Percentiles rank a stretch among this genome's conserved stretches.
These are phyloP conservation scores for Alternaria dauci DNA, from an alignment of 2,329 filamentous ascomycete species.

Conservation along the genomic window DNA sequence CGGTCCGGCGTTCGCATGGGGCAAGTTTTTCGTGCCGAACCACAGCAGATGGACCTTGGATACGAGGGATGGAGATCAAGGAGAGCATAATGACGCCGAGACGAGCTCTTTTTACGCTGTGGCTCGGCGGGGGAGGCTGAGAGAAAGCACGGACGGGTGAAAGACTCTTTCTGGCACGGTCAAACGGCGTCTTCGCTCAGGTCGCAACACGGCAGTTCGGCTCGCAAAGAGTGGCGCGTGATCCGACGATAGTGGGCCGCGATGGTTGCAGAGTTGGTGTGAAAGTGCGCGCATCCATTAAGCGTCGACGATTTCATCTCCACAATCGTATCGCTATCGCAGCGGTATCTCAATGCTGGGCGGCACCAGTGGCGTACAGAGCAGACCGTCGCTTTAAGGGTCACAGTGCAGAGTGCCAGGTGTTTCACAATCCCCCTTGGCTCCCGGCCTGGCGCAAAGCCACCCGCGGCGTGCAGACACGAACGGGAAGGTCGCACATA, in stretches of 20 bases:
- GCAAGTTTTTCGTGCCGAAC: conserved; percentile 24
- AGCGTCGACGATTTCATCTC: not conserved
- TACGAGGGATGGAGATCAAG: not conserved
- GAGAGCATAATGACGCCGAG: conserved; percentile 2
- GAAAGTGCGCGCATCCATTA: not conserved
- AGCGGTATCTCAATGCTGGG: conserved; percentile 7
- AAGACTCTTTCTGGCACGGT: conserved; percentile 6
- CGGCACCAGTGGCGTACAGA: conserved; percentile 6
- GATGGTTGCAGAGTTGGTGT: not conserved
- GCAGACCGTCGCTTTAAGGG: conserved; percentile 4
- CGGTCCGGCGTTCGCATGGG: conserved; percentile 36
- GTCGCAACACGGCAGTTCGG: conserved; percentile 15
- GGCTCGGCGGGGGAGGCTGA: conserved; percentile 1
- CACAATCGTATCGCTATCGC: conserved; percentile 12
- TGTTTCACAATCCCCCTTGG: conserved; percentile 19
- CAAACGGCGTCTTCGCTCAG: conserved; percentile 8
- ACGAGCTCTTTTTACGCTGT: not conserved
- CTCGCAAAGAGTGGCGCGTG: conserved; percentile 11
- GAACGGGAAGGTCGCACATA: conserved; percentile 9
- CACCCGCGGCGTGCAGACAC: conserved; percentile 17
- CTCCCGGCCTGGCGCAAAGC: conserved; percentile 18
- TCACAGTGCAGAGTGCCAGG: conserved; percentile 13
- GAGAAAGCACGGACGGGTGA: not conserved
- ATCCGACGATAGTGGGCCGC: conserved; percentile 6
- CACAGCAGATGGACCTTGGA: conserved; percentile 12